These are phyloP conservation scores for Aspergillus intermedius DNA, from an alignment of 2,329 filamentous ascomycete species.

Conservation along the genomic window DNA sequence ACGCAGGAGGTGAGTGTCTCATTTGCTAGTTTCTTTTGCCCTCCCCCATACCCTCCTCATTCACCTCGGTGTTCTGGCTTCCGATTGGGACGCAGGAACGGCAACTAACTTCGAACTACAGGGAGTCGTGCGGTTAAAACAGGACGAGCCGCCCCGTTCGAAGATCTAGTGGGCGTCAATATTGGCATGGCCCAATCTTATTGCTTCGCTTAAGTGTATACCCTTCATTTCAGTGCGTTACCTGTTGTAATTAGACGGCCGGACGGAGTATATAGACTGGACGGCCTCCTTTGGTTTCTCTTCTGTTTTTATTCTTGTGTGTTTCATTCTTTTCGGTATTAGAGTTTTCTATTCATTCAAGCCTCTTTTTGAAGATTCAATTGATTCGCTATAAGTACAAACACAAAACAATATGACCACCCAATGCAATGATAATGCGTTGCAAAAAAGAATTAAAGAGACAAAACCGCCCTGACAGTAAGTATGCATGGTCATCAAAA, in stretches of 20 bases:
- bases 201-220: not conserved
- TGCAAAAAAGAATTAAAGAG: not conserved
- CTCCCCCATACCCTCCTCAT: no score
- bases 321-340: not conserved
- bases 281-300: not conserved
- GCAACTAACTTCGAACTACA: slow-evolving; percentile 16
- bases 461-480: not conserved
- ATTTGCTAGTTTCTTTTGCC: not conserved
- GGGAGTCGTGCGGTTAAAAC: slow-evolving; percentile 43
- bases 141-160: slow-evolving; percentile 30
- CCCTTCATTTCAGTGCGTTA: not conserved
- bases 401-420: not conserved
- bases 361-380: not conserved
- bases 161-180: slow-evolving; percentile 21
- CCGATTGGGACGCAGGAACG: not conserved
- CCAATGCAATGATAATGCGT: not conserved
- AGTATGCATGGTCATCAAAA: not conserved
- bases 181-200: not conserved
- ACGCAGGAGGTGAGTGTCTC: slow-evolving; percentile 41
- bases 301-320: not conserved
- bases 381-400: not conserved
- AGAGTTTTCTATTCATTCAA: not conserved
- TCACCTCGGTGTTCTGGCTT: not conserved
- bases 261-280: not conserved
- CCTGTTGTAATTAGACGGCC: not conserved